Conservation (phyloP, 352 stramenopile species). For the Pilasporangium apinafurcum region DNA sequence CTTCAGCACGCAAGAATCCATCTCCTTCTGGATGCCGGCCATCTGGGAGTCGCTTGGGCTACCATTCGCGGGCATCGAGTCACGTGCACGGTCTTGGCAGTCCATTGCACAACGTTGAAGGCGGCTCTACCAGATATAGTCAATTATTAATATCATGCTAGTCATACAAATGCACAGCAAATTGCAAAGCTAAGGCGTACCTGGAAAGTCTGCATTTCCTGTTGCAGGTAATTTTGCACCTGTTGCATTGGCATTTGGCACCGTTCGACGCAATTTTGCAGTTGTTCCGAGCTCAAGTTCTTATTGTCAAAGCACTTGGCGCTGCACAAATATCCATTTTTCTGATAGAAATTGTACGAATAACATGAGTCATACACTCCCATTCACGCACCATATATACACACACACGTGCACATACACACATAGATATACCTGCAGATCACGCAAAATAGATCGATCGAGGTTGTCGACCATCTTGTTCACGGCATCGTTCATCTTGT, state of each 20-base stretch:
- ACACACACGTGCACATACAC: background rate
- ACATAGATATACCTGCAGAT: conserved; percentile 41
- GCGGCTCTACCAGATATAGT: conserved; percentile 38
- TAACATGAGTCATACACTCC: background rate
- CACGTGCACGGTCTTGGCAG: conserved; percentile 79
- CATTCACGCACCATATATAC: background rate
- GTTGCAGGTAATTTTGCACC: conserved; percentile 76
- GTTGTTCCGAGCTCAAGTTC: conserved; percentile 62
- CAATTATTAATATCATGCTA: background rate
- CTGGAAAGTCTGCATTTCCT: conserved; percentile 82
- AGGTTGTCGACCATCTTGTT: conserved; percentile 80
- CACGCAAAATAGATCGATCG: conserved; percentile 65
- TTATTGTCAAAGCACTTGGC: conserved; percentile 88
- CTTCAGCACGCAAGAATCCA: conserved; percentile 60
- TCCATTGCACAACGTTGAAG: conserved; percentile 84
- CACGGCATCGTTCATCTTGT: conserved; percentile 79
- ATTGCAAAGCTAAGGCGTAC: conserved; percentile 5
- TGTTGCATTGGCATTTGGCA: conserved; percentile 84
- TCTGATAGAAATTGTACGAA: conserved; percentile 19
- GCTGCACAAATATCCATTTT: conserved; percentile 77
- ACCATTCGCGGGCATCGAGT: conserved; percentile 46
- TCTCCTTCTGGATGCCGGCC: conserved; percentile 57
- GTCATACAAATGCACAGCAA: background rate
- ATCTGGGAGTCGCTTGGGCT: conserved; percentile 72
- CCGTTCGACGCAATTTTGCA: conserved; percentile 77